phyloP scores from a whole-genome alignment of 306 rosid species.

The Clitoria ternatea region DNA sequence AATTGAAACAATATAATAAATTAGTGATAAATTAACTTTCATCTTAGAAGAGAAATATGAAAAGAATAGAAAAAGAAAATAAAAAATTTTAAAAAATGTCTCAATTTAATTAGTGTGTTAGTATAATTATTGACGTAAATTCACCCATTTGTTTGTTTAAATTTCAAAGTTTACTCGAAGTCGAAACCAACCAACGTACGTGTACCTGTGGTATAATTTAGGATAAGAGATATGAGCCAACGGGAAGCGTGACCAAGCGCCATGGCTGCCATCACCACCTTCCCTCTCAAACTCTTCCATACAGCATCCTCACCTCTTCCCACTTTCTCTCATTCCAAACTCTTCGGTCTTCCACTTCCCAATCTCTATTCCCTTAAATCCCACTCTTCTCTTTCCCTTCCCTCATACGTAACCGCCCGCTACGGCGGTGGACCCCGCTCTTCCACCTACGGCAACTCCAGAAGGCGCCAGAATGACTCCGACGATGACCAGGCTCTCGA shows the following conservation, averaged over 20 bases:
- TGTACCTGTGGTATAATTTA: neutral
- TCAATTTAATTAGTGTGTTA: too few relatives aligned
- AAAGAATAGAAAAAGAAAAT: too few relatives aligned
- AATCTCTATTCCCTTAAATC: slow-evolving; percentile 28
- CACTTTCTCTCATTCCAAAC: slow-evolving; percentile 44
- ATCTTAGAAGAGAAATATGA: too few relatives aligned
- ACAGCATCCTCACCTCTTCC: slow-evolving; percentile 28
- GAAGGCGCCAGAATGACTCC: slow-evolving; percentile 33
- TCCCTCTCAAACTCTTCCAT: slow-evolving; percentile 42
- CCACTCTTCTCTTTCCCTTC: slow-evolving; percentile 24
- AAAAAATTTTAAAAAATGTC: too few relatives aligned
- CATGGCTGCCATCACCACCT: slow-evolving; percentile 79
- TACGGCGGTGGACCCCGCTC: slow-evolving; percentile 46
- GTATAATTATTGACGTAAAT: too few relatives aligned
- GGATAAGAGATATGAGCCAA: slow-evolving; percentile 27
- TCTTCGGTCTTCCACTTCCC: slow-evolving; percentile 47
- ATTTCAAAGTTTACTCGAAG: neutral
- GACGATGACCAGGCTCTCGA: slow-evolving; percentile 68
- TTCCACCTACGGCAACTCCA: slow-evolving; percentile 31
- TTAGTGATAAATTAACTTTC: too few relatives aligned
- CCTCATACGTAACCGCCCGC: slow-evolving; percentile 46
- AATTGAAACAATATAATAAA: too few relatives aligned
- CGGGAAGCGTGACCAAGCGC: slow-evolving; percentile 17
- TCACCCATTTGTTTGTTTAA: neutral
- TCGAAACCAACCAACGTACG: too few relatives aligned